Conservation (phyloP, 1,284 basidiomycete genomes). For the Rhodotorula sp. region DNA sequence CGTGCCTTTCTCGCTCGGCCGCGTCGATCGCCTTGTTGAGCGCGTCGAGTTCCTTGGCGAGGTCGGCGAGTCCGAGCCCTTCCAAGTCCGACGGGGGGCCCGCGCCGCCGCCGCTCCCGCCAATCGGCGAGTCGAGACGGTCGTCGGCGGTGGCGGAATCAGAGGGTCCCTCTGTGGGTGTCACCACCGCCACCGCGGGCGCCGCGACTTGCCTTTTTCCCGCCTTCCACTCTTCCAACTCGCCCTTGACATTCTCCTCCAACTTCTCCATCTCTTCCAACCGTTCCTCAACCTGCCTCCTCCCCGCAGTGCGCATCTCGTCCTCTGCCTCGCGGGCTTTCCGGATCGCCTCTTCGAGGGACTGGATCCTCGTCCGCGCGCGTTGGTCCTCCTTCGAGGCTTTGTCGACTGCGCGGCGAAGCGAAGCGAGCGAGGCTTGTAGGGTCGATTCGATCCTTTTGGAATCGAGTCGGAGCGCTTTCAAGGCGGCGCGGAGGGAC, state of each 20-base stretch:
- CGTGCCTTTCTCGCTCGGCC: conserved; percentile 16
- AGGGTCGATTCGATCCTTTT: conserved; percentile 35
- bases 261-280: conserved; percentile 5
- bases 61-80: conserved; percentile 18
- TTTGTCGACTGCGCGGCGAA: conserved; percentile 36
- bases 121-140: background rate
- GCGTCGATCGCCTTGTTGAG: conserved; percentile 36
- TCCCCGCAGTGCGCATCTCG: conserved; percentile 18
- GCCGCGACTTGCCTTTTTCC: conserved; percentile 13
- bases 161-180: background rate
- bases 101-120: background rate
- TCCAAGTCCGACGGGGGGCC: background rate
- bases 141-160: background rate
- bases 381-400: conserved; percentile 41
- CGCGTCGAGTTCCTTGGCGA: conserved; percentile 36
- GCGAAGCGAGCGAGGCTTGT: conserved; percentile 18
- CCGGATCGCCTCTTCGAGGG: conserved; percentile 37
- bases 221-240: conserved; percentile 25
- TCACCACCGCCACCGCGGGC: too few species aligned
- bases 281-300: conserved; percentile 10
- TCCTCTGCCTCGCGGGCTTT: conserved; percentile 22
- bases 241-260: conserved; percentile 14
- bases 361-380: conserved; percentile 34
- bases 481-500: conserved; percentile 28
- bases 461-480: conserved; percentile 26